phyloP scores from a whole-genome alignment of 176 grass and related monocot species.

The Ensete glaucum region DNA sequence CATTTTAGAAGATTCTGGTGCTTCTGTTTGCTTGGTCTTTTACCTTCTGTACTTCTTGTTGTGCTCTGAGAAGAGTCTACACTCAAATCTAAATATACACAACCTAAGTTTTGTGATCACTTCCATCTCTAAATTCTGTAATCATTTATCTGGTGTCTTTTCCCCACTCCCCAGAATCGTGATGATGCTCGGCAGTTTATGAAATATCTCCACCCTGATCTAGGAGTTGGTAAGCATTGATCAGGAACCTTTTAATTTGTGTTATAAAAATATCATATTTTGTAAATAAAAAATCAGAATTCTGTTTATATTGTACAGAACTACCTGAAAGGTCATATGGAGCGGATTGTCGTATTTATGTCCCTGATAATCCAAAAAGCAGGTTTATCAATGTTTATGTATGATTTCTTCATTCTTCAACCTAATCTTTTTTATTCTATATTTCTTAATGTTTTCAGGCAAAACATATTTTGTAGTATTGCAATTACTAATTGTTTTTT shows the following conservation, averaged over 20 bases:
- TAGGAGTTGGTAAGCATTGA: constrained; percentile 75
- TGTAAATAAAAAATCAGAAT: constrained; percentile 18
- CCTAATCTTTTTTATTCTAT: constrained; percentile 32
- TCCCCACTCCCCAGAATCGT: constrained; percentile 52
- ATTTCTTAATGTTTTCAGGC: constrained; percentile 11
- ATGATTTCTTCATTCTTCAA: constrained; percentile 61
- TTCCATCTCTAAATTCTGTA: neutral
- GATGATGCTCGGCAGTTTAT: constrained; percentile 93
- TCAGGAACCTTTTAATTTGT: constrained; percentile 10
- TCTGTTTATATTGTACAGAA: constrained; percentile 33
- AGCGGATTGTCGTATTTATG: constrained; percentile 92
- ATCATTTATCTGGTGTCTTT: constrained; percentile 16
- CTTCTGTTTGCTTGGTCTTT: no score
- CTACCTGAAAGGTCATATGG: constrained; percentile 98
- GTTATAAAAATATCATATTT: neutral
- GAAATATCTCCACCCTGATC: constrained; percentile 91
- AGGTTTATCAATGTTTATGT: constrained; percentile 99
- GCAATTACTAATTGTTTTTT: constrained; percentile 60
- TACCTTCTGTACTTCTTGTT: no score
- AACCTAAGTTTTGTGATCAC: neutral
- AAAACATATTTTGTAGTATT: constrained; percentile 28
- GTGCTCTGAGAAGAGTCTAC: no score
- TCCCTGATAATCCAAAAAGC: constrained; percentile 87
- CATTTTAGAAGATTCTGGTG: no score
- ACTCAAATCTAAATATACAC: neutral